Evolutionary conservation across 2,329 filamentous ascomycete species (phyloP).

Genomic region (Sphaerostilbella broomeana): DNA sequence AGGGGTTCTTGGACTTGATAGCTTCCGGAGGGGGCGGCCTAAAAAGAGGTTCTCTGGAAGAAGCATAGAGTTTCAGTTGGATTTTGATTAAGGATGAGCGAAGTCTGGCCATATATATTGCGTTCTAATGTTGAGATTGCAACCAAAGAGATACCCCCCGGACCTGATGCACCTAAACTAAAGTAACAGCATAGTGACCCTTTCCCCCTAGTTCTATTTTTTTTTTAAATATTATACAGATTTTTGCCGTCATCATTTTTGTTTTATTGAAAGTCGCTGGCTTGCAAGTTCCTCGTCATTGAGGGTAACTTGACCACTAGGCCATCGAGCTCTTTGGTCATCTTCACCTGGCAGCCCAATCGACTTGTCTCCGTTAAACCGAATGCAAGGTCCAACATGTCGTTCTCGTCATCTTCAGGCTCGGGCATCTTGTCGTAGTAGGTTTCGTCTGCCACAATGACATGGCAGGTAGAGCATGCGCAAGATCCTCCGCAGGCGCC

Average conservation of each 20-base stretch:
- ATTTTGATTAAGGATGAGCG: constrained; percentile 23
- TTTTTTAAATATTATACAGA: constrained; percentile 9
- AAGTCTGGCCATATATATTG: constrained; percentile 14
- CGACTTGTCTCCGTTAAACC: constrained; percentile 79
- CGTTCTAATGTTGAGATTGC: no score
- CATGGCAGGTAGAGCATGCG: constrained; percentile 88
- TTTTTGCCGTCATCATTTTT: not conserved
- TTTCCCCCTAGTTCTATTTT: constrained; percentile 9
- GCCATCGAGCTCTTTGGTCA: constrained; percentile 86
- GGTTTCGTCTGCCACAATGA: constrained; percentile 69
- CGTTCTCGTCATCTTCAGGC: constrained; percentile 75
- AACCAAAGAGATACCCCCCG: constrained; percentile 11
- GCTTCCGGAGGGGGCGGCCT: constrained; percentile 53
- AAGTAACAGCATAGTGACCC: constrained; percentile 7
- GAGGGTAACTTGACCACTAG: constrained; percentile 76
- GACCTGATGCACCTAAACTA: constrained; percentile 4
- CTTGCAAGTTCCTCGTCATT: constrained; percentile 95
- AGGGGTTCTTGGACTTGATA: constrained; percentile 92
- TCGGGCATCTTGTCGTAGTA: constrained; percentile 74
- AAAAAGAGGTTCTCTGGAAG: constrained; percentile 53
- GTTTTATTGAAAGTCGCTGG: constrained; percentile 71
- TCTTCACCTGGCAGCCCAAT: constrained; percentile 83
- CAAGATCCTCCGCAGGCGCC: constrained; percentile 93
- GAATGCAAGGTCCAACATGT: constrained; percentile 88
- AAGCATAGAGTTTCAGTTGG: constrained; percentile 31